phyloP scores from a whole-genome alignment of 495 filamentous ascomycete species.

The Xylaria sp. region DNA sequence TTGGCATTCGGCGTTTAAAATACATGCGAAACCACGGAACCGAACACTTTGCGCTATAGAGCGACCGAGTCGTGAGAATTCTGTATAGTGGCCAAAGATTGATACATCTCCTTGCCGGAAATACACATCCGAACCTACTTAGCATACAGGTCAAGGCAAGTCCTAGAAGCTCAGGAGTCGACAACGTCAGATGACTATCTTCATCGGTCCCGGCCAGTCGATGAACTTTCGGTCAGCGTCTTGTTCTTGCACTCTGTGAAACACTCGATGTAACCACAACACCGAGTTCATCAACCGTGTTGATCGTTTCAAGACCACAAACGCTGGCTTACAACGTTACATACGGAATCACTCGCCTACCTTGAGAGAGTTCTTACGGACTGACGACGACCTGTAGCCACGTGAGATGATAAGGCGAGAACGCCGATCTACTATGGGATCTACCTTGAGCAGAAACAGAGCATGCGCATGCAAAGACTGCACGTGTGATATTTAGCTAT shows the following conservation, averaged over 20 bases:
- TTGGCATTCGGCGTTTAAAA: not conserved
- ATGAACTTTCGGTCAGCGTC: not conserved
- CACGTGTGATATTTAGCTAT: not conserved
- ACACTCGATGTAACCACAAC: conserved; percentile 1
- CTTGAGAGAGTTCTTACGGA: not conserved
- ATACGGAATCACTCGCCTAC: not conserved
- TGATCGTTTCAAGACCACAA: not conserved
- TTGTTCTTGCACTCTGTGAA: not conserved
- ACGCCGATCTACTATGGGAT: not conserved
- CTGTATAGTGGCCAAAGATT: not conserved
- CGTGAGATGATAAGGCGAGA: not conserved
- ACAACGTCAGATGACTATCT: not conserved
- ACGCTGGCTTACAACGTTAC: not conserved
- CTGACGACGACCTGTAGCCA: not conserved
- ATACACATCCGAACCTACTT: not conserved
- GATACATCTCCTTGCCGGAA: not conserved
- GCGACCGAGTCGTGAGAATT: not conserved
- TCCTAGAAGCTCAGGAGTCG: not conserved
- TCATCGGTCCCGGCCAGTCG: not conserved
- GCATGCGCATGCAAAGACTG: not conserved
- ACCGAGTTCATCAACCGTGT: not conserved
- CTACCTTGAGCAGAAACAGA: not conserved
- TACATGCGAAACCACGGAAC: not conserved
- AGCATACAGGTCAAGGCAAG: not conserved
- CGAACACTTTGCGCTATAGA: not conserved